phyloP scores from a whole-genome alignment of 2,329 filamentous ascomycete species.

The Raffaelea albimanens region DNA sequence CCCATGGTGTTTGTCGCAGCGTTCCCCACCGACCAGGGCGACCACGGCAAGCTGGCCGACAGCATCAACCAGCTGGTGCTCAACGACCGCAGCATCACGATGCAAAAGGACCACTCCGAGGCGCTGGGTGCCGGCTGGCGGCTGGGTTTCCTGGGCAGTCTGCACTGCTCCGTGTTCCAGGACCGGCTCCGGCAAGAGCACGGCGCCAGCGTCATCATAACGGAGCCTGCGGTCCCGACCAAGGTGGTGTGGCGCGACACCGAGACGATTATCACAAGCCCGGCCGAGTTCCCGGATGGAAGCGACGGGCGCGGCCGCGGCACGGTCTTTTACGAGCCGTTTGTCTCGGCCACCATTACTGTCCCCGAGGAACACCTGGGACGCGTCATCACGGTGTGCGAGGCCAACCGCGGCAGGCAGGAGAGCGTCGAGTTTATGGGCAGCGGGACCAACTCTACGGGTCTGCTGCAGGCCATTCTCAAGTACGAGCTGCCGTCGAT shows the following conservation, averaged over 20 bases:
- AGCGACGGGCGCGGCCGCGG: slow-evolving; percentile 37
- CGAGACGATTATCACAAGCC: slow-evolving; percentile 74
- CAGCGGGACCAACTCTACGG: slow-evolving; percentile 55
- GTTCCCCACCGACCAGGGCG: slow-evolving; percentile 83
- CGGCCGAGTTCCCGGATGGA: slow-evolving; percentile 72
- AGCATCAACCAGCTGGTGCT: slow-evolving; percentile 89
- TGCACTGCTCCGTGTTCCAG: slow-evolving; percentile 98
- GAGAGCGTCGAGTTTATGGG: slow-evolving; percentile 77
- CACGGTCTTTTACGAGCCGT: slow-evolving; percentile 46
- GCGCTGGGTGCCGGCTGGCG: slow-evolving; percentile 91
- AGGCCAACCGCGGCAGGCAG: slow-evolving; percentile 79
- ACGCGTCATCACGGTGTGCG: slow-evolving; percentile 89
- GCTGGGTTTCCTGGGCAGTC: slow-evolving; percentile 86
- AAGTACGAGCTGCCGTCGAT: slow-evolving; percentile 84
- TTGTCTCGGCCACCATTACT: slow-evolving; percentile 75
- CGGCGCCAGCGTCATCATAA: slow-evolving; percentile 91
- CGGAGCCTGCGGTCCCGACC: slow-evolving; percentile 87
- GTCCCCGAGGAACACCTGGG: slow-evolving; percentile 91
- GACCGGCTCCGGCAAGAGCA: slow-evolving; percentile 91
- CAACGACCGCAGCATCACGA: slow-evolving; percentile 88
- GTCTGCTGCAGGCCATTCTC: slow-evolving; percentile 73
- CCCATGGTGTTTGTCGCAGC: slow-evolving; percentile 98
- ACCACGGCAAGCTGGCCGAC: slow-evolving; percentile 80
- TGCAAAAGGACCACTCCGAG: slow-evolving; percentile 90
- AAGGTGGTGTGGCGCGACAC: slow-evolving; percentile 70